phyloP scores from a whole-genome alignment of 352 stramenopile species.

The Paralagenidium karlingii region DNA sequence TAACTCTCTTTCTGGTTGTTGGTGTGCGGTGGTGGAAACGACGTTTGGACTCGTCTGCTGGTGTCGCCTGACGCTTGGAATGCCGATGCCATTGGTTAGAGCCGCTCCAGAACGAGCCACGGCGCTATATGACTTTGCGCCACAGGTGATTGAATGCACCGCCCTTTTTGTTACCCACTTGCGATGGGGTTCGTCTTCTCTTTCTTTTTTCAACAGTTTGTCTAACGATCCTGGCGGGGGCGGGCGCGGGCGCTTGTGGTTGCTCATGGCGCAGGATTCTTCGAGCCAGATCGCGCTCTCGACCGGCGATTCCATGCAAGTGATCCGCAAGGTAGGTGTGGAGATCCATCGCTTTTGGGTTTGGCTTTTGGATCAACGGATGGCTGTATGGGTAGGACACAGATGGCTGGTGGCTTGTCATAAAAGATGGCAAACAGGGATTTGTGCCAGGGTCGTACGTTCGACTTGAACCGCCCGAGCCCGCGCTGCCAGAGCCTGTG shows the following conservation, averaged over 20 bases:
- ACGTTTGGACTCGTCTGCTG: neutral
- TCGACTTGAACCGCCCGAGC: conserved; percentile 47
- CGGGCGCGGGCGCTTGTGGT: too few relatives aligned
- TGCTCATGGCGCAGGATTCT: conserved; percentile 16
- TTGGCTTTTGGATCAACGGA: neutral
- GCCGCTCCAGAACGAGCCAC: conserved; percentile 30
- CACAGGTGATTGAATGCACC: conserved; percentile 24
- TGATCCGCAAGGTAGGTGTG: conserved; percentile 43
- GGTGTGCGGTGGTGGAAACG: conserved; percentile 6
- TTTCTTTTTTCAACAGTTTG: too few relatives aligned
- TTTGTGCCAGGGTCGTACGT: conserved; percentile 71
- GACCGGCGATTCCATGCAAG: conserved; percentile 59
- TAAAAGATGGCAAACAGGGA: conserved; percentile 61
- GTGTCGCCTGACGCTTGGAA: neutral
- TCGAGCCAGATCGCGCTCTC: conserved; percentile 48
- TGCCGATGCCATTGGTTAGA: neutral
- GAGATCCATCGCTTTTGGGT: neutral
- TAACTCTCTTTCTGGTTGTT: too few relatives aligned
- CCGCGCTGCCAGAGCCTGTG: conserved; percentile 31
- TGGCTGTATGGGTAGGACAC: conserved; percentile 15
- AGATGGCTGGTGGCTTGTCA: conserved; percentile 78
- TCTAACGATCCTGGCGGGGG: too few relatives aligned
- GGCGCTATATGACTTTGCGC: conserved; percentile 67
- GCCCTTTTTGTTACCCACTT: neutral
- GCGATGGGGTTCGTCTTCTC: neutral